Base-by-base conservation (phyloP, 345 rosid species). In the Dovyalis caffra region DNA sequence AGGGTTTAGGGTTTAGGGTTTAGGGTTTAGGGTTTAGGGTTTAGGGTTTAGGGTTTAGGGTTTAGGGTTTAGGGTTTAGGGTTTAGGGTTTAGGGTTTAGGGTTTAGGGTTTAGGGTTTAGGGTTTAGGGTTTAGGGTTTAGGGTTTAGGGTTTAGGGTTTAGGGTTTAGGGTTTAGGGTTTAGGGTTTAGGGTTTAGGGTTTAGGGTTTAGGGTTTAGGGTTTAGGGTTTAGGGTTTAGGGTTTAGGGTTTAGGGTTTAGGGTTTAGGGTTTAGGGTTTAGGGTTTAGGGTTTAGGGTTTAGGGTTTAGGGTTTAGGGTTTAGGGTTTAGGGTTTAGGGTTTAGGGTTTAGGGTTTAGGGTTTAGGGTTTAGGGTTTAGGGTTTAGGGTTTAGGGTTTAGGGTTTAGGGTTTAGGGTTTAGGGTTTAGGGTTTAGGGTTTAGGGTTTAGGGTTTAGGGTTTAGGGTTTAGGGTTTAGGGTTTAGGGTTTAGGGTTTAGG, bases 371-470 rank as follows among this genome's bases (percentile, higher is more conserved):
- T 56, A 34, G 74, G 66, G 51, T 57, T 71, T 32, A 23, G 51
- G 74, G 74, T 56, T 70, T 53, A 32, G 64, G 49, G 74, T 34
- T 34, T 53, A 21, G 49, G 74, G 74, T 57, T 71, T 21, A 23
- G 66, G n/a, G n/a, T n/a, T n/a, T n/a, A n/a, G 81, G 81, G 76
- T 78, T 78, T 28, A 67, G 81, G 77, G 70, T 77, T 77, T 70
- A 70, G 79, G 79, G 74, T 77, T 77, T 69, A 70, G 75, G 79
- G 74, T 77, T 77, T 69, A 64, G 76, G 76, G 70, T 66, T 74
- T 51, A 32, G 71, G 66, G 65, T 66, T 74, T 51, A 32, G 71
- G 71, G 56, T 77, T 70, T 51, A 56, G 79, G 83, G 40, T 70
- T 76, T 40, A 33, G 72, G 79, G 62, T 65, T 75, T 38, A 20